Evolutionary conservation across 78 protist species (phyloP), one percentile per base, ranked within the genome.

Genomic region (Dictyostelium discoideum): DNA sequence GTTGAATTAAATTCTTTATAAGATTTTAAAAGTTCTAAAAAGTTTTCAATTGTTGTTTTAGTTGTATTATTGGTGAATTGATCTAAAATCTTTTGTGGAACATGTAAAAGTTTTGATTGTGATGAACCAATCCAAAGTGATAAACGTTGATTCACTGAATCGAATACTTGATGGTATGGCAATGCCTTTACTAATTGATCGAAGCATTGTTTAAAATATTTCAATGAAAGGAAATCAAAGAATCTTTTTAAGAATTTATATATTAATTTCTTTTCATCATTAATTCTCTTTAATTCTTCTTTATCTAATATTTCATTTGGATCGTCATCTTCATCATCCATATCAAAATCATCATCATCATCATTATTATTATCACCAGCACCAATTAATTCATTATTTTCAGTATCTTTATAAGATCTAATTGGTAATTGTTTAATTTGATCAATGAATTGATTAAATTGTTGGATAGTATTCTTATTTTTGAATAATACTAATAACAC

Each of bases 41-140:
- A 85, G 57, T 39, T 65, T 14, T 50, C 54, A 46, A 42, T 39
- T 1, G 79, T 26, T 24, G 44, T 50, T 24, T 32, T n/a, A 0
- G 13, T 0, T 16, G 86, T 20, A 6, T 81, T 89, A 5, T 67
- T 78, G 3, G 16, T 44, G 32, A 80, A 89, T 77, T 16, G 26
- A n/a, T 89, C 87, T 40, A 67, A 24, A 20, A 89, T 42, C 26
- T 40, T 16, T 26, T 24, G 39, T 18, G 94, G 94, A 3, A 84
- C 40, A 20, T 29, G 10, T 3, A 89, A 13, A 2, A 89, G 22
- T 48, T 89, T 89, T 13, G 46, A 24, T 46, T 78, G 87, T 16
- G 74, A 63, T n/a, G 94, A 65, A 10, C 77, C 94, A 14, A 80
- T 40, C 94, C 94, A 89, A 48, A 40, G 74, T 40, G 83, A 57